Percentiles rank a stretch among this genome's conserved stretches.
Conservation (phyloP, 2,329 filamentous ascomycete species). For the Cercospora brassicicola region DNA sequence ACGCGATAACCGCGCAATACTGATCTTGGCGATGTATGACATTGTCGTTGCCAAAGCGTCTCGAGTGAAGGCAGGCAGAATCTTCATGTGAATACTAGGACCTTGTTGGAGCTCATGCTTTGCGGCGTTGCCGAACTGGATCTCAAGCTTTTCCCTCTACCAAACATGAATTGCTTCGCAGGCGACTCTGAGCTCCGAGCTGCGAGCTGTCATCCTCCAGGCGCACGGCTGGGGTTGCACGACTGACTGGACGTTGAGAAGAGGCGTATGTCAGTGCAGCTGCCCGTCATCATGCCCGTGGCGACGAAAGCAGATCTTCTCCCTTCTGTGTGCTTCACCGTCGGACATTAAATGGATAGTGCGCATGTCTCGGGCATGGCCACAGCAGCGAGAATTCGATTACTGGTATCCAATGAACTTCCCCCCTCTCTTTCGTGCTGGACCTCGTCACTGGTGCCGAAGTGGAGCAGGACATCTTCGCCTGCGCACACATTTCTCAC, state of each 20-base stretch:
- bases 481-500: neutral
- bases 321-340: conserved; percentile 21
- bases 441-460: neutral
- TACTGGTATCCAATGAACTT: conserved; percentile 27
- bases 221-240: conserved; percentile 19
- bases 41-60: neutral
- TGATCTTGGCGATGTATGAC: neutral
- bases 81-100: neutral
- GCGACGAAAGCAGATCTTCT: conserved; percentile 22
- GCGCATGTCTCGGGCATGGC: conserved; percentile 5
- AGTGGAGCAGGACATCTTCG: neutral
- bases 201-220: conserved; percentile 9
- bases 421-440: neutral
- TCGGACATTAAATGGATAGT: conserved; percentile 13
- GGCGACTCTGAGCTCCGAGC: neutral
- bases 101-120: neutral
- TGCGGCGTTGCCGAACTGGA: conserved; percentile 1
- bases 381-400: conserved; percentile 20
- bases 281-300: conserved; percentile 26
- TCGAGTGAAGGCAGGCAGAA: neutral
- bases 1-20: conserved; percentile 1
- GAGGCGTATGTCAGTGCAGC: conserved; percentile 35
- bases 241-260: conserved; percentile 20
- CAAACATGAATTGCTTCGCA: neutral
- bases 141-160: conserved; percentile 9